Base-by-base conservation (phyloP, 75 land plant genomes). In the Sequoiadendron giganteum region DNA sequence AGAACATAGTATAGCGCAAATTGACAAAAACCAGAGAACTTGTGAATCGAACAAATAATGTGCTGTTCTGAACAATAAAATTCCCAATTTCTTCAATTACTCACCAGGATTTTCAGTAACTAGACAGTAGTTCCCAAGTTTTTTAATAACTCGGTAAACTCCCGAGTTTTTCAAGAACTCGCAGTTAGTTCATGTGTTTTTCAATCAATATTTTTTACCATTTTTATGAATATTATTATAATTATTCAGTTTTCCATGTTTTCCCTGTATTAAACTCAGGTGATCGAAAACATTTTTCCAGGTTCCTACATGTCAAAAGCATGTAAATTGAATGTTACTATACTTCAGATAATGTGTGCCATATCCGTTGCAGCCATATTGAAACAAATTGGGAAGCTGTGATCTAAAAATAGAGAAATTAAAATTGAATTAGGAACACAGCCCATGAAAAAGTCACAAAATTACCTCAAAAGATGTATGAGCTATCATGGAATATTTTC, bases 401-500 rank as follows among this genome's bases (percentile, higher is more conserved):
- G 82, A 79, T 42, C 82, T 40, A 39, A 39, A 78, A 79, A 79
- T 19, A 79, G 32, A 82, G 30, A 28, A 82, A 82, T 82, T 21
- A 34, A 13, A 73, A 73, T 34, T 73, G 54, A 65, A 73, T 34
- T 18, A 82, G 84, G n/a, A 81, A 21, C 28, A 81, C 83, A 43
- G 43, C 49, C 49, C 45, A 43, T 45, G n/a, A 21, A 80, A 45
- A 42, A 45, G n/a, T 1, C 32, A 45, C 84, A 82, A 36, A 79
- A 45, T n/a, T 49, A 40, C 42, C 34, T 43, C 21, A 28, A 43
- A 81, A 43, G 48, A 28, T 43, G n/a, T 82, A 47, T 47, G 30
- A 82, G 49, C 49, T 47, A 47, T 82, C 54, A 43, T 47, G 52
- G 32, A 82, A 25, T n/a, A 28, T 47, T 28, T 82, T 43, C 49